A percentile compares a stretch with the other conserved stretches of the same genome.
phyloP scores from a whole-genome alignment of 2,329 filamentous ascomycete genomes.

The Bertia moriformis region DNA sequence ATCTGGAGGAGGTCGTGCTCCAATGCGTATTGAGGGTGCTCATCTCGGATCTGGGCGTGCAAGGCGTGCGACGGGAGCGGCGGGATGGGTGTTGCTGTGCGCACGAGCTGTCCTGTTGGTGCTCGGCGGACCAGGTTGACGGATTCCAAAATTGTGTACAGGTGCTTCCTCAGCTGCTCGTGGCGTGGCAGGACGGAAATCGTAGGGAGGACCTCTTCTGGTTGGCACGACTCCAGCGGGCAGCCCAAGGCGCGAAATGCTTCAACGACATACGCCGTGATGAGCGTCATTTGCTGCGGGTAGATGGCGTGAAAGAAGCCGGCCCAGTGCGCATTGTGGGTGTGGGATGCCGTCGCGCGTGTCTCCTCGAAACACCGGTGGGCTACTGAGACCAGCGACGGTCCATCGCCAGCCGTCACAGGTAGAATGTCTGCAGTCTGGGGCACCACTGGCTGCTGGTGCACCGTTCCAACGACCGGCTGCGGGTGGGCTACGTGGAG shows the following conservation, averaged over 20 bases:
- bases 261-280: slow-evolving; percentile 15
- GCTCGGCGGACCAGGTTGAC: no score
- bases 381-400: no score
- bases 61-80: no score
- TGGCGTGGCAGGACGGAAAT: slow-evolving; percentile 11
- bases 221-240: slow-evolving; percentile 6
- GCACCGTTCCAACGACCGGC: no score
- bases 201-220: slow-evolving; percentile 8
- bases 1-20: slow-evolving; percentile 14
- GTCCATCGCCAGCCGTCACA: neutral
- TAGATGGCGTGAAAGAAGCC: slow-evolving; percentile 12
- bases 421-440: neutral
- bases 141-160: slow-evolving; percentile 12
- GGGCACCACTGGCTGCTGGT: neutral
- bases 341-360: neutral
- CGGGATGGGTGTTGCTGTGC: no score
- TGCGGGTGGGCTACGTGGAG: no score
- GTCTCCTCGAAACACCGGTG: neutral
- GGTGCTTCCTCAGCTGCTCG: slow-evolving; percentile 9
- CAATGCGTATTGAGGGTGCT: no score
- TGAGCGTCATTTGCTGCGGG: slow-evolving; percentile 12
- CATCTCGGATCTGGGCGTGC: no score
- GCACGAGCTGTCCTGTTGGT: no score
- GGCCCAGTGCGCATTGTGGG: slow-evolving; percentile 4
- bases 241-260: slow-evolving; percentile 15